Base-by-base conservation (phyloP, 306 rosid genomes). In the Pueraria montana region DNA sequence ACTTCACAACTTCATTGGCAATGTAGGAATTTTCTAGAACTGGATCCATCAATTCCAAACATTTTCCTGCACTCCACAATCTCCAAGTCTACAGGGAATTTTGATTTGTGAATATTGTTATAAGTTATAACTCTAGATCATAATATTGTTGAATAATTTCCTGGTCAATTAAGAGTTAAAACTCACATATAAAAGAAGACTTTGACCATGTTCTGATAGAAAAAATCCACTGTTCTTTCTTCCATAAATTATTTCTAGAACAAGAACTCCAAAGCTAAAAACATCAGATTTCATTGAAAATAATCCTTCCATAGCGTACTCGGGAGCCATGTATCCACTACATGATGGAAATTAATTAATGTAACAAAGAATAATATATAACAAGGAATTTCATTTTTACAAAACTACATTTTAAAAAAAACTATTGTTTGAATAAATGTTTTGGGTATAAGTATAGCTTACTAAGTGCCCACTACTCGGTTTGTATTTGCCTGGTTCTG, bases 401-500 rank as follows among this genome's bases (percentile, higher is more conserved):
- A 30, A 63, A 64, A 27, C 68, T 13, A 64, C 5, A 0, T 46
- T 40, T 9, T 0, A 2, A 68, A 2, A 3, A 68, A 68, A 11
- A 2, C 74, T 20, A 3, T 38, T 36, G 12, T 55, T 21, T 6
- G 9, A 2, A 7, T 4, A 23, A 40, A 14, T 24, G 42, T 21
- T 8, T 27, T 0, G 16, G n/a, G 34, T 26, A 4, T 0, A 10
- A 42, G 36, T 30, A 14, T 18, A 36, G 24, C 92, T 79, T 61
- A 89, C 88, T 68, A 82, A 7, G 87, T 89, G 58, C 91, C 91
- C 16, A 79, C 83, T 20, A 89, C 72, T 56, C 87, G 84, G 59
- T 52, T 81, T 4, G 89, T 89, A 36, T 84, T 81, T 55, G 86
- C 66, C 1, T 69, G 82, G 42, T 23, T 84, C 9, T 89, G 83